Percentiles rank a stretch among this genome's conserved stretches.
Conservation (phyloP, 306 rosid species). For the Cucumis sativus region Cucumber_9930_V3 NC_026657.2:9323001-9323500, state of each 20-base stretch:
- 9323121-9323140: constrained; percentile 98
- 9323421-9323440: constrained; percentile 5
- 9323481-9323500: constrained; percentile 76
- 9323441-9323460: not conserved
- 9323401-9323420: not conserved
- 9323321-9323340: constrained; percentile 52
- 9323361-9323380: constrained; percentile 97
- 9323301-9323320: not conserved
- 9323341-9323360: constrained; percentile 87
- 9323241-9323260: too few species aligned
- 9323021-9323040: not conserved
- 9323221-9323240: too few species aligned
- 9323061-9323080: constrained; percentile 78
- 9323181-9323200: not conserved
- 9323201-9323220: not conserved
- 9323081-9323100: constrained; percentile 66
- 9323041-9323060: constrained; percentile 48
- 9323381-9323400: constrained; percentile 72
- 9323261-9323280: not conserved
- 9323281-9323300: not conserved
- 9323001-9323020: not conserved
- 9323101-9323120: constrained; percentile 87
- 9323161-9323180: not conserved
- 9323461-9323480: constrained; percentile 5
- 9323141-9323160: constrained; percentile 62